These are phyloP conservation scores for Hypseocharis bilobata DNA, from an alignment of 441 rosid species.

Conservation along the genomic window DNA sequence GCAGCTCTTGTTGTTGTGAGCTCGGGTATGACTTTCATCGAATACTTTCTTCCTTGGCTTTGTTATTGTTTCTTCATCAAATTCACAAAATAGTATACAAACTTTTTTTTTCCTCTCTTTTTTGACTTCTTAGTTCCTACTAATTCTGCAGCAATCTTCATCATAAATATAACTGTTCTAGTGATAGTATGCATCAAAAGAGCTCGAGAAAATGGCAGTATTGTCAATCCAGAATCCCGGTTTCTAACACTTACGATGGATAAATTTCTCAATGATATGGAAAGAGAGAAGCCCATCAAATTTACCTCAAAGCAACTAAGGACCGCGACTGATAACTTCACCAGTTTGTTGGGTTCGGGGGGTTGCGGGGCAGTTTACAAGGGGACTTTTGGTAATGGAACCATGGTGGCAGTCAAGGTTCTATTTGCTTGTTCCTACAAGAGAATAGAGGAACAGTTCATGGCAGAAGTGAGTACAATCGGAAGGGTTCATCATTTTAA, in stretches of 20 bases:
- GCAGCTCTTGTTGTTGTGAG: too few species aligned
- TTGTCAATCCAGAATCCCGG: too few species aligned
- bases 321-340: slow-evolving; percentile 13
- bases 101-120: too few species aligned
- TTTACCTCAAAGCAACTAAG: slow-evolving; percentile 17
- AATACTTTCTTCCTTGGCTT: too few species aligned
- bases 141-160: too few species aligned
- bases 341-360: slow-evolving; percentile 20
- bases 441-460: slow-evolving; percentile 22
- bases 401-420: slow-evolving; percentile 18
- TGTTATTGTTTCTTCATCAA: too few species aligned
- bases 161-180: too few species aligned
- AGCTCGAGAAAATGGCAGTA: too few species aligned
- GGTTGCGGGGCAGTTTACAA: slow-evolving; percentile 22
- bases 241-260: slow-evolving; percentile 9
- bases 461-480: slow-evolving; percentile 24
- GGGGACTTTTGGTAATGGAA: slow-evolving; percentile 17
- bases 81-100: too few species aligned
- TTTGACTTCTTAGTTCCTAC: too few species aligned
- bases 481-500: slow-evolving; percentile 22
- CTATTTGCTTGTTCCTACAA: slow-evolving; percentile 8
- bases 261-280: slow-evolving; percentile 10
- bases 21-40: too few species aligned
- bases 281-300: slow-evolving; percentile 16
- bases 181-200: too few species aligned